Evolutionary conservation across 768 basidiomycete species (phyloP), one percentile per base, ranked within the genome.

Genomic region (Lanmaoa pseudosensibilis): DNA sequence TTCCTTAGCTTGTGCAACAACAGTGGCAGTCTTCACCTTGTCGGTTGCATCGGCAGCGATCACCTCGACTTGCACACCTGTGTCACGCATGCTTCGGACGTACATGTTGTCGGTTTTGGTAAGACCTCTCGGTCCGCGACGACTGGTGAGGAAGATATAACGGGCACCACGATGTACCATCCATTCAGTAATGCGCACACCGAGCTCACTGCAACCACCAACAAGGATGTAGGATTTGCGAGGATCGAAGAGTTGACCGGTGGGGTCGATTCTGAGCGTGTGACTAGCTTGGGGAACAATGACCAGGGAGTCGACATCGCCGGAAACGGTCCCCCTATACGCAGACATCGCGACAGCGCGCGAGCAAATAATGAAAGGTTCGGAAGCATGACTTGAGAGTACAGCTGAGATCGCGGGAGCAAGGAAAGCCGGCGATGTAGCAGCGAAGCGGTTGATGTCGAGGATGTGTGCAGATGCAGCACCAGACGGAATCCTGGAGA

Each of bases 131-230:
- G 37, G 52, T 30, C 64, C 64, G 10, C 64, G 64, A 59, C 64
- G 64, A 52, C 64, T 65, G 15, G 73, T 70, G 38, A 74, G 40
- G 56, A 74, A 64, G 25, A 74, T 56, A 30, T 69, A 66, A 23
- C 70, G 67, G 36, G 73, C 73, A 38, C 72, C 72, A 9, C 56
- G 73, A n/a, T 59, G 55, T 8, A 55, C 65, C 73, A 74, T 74
- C 73, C 73, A 74, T 23, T 70, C 62, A 6, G 72, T 62, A 16
- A 74, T 62, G 30, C 64, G 63, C 12, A 65, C 64, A n/a, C 64
- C 64, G 12, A 65, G 64, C 12, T n/a, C n/a, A n/a, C n/a, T n/a
- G n/a, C n/a, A 62, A 13, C 64, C 64, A n/a, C 64, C 64, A 3
- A 65, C 46, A 4, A 65, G 64, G 3, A 65, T 50, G 46, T 65